Conservation (phyloP, 768 basidiomycete genomes). For the Leccinum rimulosum region DNA sequence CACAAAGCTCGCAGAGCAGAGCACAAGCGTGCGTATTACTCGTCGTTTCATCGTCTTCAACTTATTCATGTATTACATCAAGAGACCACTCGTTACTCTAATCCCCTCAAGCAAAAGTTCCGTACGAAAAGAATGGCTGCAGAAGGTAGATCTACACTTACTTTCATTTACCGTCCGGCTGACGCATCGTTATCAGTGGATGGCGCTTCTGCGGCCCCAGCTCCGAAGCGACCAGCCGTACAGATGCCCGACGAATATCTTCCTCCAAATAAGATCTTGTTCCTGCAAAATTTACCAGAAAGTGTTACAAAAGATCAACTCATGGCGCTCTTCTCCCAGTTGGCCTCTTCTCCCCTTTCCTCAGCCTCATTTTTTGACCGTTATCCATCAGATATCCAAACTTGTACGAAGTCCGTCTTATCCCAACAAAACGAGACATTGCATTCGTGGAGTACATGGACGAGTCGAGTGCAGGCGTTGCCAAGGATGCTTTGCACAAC, state of each 20-base stretch:
- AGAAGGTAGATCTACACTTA: conserved; percentile 51
- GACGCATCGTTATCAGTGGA: conserved; percentile 49
- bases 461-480: conserved; percentile 86
- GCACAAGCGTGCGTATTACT: conserved; percentile 70
- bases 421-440: conserved; percentile 95
- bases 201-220: conserved; percentile 61
- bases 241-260: conserved; percentile 99
- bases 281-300: conserved; percentile 95
- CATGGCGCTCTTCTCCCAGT: conserved; percentile 90
- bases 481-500: conserved; percentile 96
- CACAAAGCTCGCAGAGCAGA: conserved; percentile 75
- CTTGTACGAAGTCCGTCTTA: conserved; percentile 95
- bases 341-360: conserved; percentile 29
- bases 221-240: conserved; percentile 76
- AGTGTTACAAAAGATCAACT: conserved; percentile 91
- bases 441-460: conserved; percentile 98
- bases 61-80: conserved; percentile 7
- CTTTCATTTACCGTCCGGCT: conserved; percentile 2
- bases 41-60: neutral
- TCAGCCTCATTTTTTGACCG: neutral
- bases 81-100: conserved; percentile 83
- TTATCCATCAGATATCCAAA: conserved; percentile 74
- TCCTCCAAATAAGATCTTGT: conserved; percentile 98
- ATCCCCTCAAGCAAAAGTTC: conserved; percentile 87
- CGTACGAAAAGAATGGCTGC: conserved; percentile 77